phyloP scores from a whole-genome alignment of 805 yeast species.

The Candida germanica region DNA sequence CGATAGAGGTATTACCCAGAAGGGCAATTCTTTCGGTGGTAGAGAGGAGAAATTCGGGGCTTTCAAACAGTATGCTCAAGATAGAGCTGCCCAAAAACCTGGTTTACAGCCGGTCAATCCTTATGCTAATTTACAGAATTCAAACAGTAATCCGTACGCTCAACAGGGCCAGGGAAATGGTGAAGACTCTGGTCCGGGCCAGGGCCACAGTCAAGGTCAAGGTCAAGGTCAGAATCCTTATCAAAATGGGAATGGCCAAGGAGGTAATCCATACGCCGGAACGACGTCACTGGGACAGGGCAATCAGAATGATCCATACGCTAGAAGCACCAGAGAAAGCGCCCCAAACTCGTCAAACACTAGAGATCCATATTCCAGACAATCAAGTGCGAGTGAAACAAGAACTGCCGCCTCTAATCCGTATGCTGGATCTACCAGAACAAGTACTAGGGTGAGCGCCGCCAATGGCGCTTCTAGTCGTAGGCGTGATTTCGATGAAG shows the following conservation, averaged over 20 bases:
- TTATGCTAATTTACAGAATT: constrained; percentile 29
- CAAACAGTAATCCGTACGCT: constrained; percentile 7
- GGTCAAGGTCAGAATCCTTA: background rate
- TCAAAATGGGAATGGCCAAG: background rate
- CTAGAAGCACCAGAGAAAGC: background rate
- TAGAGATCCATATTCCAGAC: constrained; percentile 8
- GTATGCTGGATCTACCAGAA: constrained; percentile 9
- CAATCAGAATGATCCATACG: constrained; percentile 2
- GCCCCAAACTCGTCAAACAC: background rate
- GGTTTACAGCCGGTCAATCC: constrained; percentile 43
- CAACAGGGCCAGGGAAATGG: too few relatives aligned
- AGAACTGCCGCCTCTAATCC: constrained; percentile 10
- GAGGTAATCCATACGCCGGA: constrained; percentile 1
- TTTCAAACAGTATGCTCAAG: constrained; percentile 47
- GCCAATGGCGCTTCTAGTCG: background rate
- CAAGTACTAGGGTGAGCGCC: background rate
- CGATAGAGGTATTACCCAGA: constrained; percentile 42
- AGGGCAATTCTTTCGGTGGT: constrained; percentile 18
- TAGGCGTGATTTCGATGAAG: constrained; percentile 22
- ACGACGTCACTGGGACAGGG: background rate
- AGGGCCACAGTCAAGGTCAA: constrained; percentile 7
- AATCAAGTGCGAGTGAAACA: background rate
- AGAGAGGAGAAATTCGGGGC: constrained; percentile 51
- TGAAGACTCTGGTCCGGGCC: background rate
- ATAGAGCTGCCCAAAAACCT: constrained; percentile 31